Percentiles rank a stretch among this genome's conserved stretches.
Conservation (phyloP, 257 asterid species). For the Solanum tacnaense region DNA sequence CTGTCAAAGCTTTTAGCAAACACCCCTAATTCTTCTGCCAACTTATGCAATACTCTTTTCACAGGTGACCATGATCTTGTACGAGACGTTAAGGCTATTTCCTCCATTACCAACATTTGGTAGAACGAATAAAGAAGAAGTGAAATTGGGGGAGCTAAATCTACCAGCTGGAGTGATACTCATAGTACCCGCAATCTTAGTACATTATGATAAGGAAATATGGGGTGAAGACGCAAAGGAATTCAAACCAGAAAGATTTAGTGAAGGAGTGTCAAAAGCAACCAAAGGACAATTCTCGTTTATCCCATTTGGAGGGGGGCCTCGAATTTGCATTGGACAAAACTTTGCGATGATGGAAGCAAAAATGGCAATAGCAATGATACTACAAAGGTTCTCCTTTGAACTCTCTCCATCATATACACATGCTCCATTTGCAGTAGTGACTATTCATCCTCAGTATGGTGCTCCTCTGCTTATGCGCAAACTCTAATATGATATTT, state of each 20-base stretch:
- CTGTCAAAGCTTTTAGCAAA: not conserved
- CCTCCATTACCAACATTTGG: slow-evolving; percentile 8
- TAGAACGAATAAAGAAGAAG: slow-evolving; percentile 4
- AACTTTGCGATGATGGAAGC: slow-evolving; percentile 25
- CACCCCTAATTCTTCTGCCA: not conserved
- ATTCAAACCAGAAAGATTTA: slow-evolving; percentile 25
- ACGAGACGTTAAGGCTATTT: slow-evolving; percentile 18
- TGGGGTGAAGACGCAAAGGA: slow-evolving; percentile 32
- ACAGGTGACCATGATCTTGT: slow-evolving; percentile 8
- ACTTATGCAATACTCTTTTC: not conserved
- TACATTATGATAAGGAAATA: slow-evolving; percentile 15
- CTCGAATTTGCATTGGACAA: slow-evolving; percentile 26
- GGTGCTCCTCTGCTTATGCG: slow-evolving; percentile 21
- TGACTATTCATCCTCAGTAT: slow-evolving; percentile 23
- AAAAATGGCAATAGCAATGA: slow-evolving; percentile 23
- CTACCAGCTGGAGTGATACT: slow-evolving; percentile 9
- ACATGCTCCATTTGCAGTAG: slow-evolving; percentile 14
- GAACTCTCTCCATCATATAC: slow-evolving; percentile 24
- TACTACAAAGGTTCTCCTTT: slow-evolving; percentile 18
- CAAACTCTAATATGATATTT: slow-evolving; percentile 1
- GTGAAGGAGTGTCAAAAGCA: slow-evolving; percentile 7
- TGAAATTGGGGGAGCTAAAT: not conserved
- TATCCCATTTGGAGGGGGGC: slow-evolving; percentile 29
- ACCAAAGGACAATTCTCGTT: slow-evolving; percentile 5
- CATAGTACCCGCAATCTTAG: slow-evolving; percentile 7